These are phyloP conservation scores for Zea luxurians DNA, from an alignment of 176 grass and related monocot genomes.

Conservation along the genomic window DNA sequence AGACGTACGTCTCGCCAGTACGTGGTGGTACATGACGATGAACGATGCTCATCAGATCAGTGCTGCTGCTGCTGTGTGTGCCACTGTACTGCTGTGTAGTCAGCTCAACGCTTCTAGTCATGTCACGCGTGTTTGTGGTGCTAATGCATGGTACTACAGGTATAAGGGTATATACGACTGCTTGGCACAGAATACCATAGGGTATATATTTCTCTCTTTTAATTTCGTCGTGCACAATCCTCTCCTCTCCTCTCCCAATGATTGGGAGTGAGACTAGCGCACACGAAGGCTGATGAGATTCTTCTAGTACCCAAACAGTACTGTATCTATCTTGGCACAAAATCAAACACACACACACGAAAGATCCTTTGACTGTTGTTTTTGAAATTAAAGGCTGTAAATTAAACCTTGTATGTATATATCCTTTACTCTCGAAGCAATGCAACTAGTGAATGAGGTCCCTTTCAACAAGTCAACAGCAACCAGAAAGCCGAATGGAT, in stretches of 20 bases:
- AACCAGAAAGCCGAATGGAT: not conserved
- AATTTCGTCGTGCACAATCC: constrained; percentile 30
- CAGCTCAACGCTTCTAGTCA: constrained; percentile 5
- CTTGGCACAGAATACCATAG: constrained; percentile 36
- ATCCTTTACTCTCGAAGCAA: not conserved
- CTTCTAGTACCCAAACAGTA: constrained; percentile 1
- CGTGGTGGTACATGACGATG: not conserved
- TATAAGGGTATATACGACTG: not conserved
- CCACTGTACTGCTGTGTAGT: not conserved
- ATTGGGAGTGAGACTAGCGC: constrained; percentile 17
- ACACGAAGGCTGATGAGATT: not conserved
- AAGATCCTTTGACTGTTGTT: not conserved
- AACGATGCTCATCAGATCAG: not conserved
- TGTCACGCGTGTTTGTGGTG: constrained; percentile 14
- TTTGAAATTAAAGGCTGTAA: not conserved
- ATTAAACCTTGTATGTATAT: not conserved
- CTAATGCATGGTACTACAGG: constrained; percentile 9
- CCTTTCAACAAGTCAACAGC: constrained; percentile 10
- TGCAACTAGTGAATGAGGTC: not conserved
- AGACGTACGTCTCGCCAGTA: no score
- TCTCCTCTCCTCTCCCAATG: constrained; percentile 42
- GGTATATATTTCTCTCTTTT: constrained; percentile 1
- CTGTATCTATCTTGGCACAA: not conserved
- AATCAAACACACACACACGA: not conserved
- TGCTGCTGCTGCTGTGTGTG: not conserved